Evolutionary conservation across 495 filamentous ascomycete species (phyloP).

Genomic region (Achaetomiella virescens): DNA sequence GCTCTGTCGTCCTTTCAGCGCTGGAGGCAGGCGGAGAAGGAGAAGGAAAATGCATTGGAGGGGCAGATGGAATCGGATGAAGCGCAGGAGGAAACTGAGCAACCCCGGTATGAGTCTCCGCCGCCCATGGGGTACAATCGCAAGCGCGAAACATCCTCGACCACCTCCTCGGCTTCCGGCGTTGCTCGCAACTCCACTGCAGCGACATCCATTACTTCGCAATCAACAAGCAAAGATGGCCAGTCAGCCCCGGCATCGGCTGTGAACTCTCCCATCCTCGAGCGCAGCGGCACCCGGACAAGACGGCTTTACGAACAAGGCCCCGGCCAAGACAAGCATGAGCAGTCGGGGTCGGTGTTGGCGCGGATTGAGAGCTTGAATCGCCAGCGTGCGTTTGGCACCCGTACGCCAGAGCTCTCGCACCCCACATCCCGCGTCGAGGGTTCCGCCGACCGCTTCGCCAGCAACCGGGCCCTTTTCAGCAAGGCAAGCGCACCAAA

Average conservation of each 20-base stretch:
- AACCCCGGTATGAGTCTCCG: slow-evolving; percentile 52
- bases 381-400: slow-evolving; percentile 48
- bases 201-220: slow-evolving; percentile 85
- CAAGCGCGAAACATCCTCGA: slow-evolving; percentile 80
- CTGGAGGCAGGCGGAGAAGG: slow-evolving; percentile 50
- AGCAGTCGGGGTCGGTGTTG: slow-evolving; percentile 70
- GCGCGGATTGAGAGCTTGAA: slow-evolving; percentile 72
- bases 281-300: slow-evolving; percentile 55
- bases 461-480: slow-evolving; percentile 30
- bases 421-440: slow-evolving; percentile 28
- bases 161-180: slow-evolving; percentile 68
- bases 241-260: slow-evolving; percentile 35
- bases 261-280: slow-evolving; percentile 31
- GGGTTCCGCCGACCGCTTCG: slow-evolving; percentile 29
- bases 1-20: slow-evolving; percentile 73
- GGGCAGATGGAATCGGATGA: slow-evolving; percentile 30
- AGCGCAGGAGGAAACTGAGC: slow-evolving; percentile 34
- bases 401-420: slow-evolving; percentile 42
- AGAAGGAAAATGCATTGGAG: slow-evolving; percentile 50
- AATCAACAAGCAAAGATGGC: slow-evolving; percentile 47
- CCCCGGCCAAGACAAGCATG: slow-evolving; percentile 70
- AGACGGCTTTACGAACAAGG: slow-evolving; percentile 82
- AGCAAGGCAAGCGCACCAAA: slow-evolving; percentile 45
- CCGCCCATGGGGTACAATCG: slow-evolving; percentile 57
- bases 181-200: slow-evolving; percentile 75